Evolutionary conservation across 441 rosid species (phyloP), one percentile per base, ranked within the genome.

Genomic region (Oxalis stricta): DNA sequence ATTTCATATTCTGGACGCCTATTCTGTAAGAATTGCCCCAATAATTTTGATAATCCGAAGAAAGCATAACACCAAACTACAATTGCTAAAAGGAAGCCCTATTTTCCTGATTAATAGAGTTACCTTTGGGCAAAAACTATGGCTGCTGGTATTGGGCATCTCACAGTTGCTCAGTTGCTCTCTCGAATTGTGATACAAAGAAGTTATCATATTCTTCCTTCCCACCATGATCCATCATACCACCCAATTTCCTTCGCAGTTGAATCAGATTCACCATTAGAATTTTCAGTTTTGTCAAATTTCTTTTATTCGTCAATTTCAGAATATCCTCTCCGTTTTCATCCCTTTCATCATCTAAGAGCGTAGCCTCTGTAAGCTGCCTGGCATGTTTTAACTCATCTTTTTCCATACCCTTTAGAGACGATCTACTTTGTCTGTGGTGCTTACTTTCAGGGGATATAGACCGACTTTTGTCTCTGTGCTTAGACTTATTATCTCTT

Each of bases 401-500:
- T 44, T 65, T 71, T 33, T 62, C 72, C 41, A 56, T 56, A 44
- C 58, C 63, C 63, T 66, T 66, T 22, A 65, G 75, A 53, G 73
- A 72, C 40, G 63, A 57, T 61, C 58, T 69, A 34, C 65, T 63
- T 11, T 47, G 61, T 44, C 50, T 64, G 41, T 18, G 38, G 56
- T 36, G 64, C 64, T 66, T 57, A 35, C 21, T 71, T 56, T 67
- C 87, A 40, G 62, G 57, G 15, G 82, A 73, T 33, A 55, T 30
- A 36, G 83, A 72, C 37, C 49, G 52, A 54, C 63, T 64, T 60
- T 79, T 69, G 32, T 52, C 62, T 45, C 31, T 68, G 56, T 47
- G 71, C 56, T 68, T 76, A 43, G 75, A 70, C 41, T 53, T 74
- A 69, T 64, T 75, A 48, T 63, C 66, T 57, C 53, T 64, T 33